phyloP scores from a whole-genome alignment of 352 stramenopile genomes.

The Pythium utonaiense region DNA sequence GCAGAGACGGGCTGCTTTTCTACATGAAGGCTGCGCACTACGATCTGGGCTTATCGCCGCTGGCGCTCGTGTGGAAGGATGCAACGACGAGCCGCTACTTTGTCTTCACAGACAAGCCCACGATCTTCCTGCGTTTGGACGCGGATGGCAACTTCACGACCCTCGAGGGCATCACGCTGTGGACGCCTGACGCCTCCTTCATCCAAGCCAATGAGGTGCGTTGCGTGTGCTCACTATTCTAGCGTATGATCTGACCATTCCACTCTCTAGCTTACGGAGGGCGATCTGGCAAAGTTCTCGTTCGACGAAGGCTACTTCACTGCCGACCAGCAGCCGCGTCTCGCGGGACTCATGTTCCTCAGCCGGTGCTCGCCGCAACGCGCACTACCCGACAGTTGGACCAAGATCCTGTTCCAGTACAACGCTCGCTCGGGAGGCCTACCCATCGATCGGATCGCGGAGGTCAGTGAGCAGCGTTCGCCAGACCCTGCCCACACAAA shows the following conservation, averaged over 20 bases:
- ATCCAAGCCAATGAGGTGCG: conserved; percentile 64
- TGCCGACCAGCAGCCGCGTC: conserved; percentile 37
- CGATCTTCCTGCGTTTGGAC: conserved; percentile 67
- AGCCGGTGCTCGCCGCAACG: conserved; percentile 80
- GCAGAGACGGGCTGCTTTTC: conserved; percentile 88
- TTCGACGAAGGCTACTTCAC: conserved; percentile 64
- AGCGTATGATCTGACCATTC: too few relatives aligned
- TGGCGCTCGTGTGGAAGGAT: conserved; percentile 91
- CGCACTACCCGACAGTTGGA: conserved; percentile 85
- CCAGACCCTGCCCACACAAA: too few relatives aligned
- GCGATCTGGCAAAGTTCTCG: conserved; percentile 75
- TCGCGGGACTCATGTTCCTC: conserved; percentile 57
- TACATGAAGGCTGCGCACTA: conserved; percentile 89
- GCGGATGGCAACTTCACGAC: conserved; percentile 50
- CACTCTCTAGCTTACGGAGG: conserved; percentile 49
- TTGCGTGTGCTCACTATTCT: not conserved
- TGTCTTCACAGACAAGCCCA: conserved; percentile 60
- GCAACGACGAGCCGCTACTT: conserved; percentile 80
- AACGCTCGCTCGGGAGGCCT: conserved; percentile 58
- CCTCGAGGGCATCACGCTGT: conserved; percentile 67
- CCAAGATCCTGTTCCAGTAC: conserved; percentile 84
- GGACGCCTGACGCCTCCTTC: conserved; percentile 40
- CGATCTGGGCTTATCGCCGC: conserved; percentile 80
- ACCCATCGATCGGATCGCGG: conserved; percentile 57
- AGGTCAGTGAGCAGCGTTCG: conserved; percentile 30